phyloP scores from a whole-genome alignment of 1,139 yeast species.

The Pneumocystis jirovecii region DNA sequence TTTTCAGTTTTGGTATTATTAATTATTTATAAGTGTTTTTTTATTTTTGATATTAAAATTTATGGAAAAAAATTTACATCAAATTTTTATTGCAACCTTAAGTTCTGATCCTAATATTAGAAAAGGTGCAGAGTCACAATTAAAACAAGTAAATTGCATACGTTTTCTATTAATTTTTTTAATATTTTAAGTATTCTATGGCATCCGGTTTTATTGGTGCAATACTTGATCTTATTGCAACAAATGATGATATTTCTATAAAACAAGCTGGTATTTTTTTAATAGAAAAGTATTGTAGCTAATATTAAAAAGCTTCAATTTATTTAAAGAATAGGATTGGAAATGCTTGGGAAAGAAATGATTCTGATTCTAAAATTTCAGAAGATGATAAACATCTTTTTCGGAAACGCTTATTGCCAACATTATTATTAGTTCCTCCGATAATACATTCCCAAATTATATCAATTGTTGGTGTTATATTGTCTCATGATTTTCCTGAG shows the following conservation, averaged over 20 bases:
- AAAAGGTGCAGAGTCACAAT: conserved; percentile 52
- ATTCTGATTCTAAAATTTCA: conserved; percentile 30
- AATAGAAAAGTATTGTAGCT: not conserved
- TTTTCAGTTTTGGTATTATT: not conserved
- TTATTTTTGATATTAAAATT: not conserved
- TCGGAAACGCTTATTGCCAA: conserved; percentile 42
- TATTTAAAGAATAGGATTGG: conserved; percentile 67
- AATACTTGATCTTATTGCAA: conserved; percentile 60
- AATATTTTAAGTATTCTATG: conserved; percentile 5
- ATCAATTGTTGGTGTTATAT: conserved; percentile 53
- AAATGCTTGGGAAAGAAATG: conserved; percentile 43
- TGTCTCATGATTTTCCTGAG: conserved; percentile 52
- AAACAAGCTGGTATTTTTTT: conserved; percentile 16
- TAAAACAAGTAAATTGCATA: conserved; percentile 27
- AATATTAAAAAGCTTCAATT: conserved; percentile 49
- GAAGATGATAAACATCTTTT: conserved; percentile 59
- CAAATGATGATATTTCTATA: conserved; percentile 13
- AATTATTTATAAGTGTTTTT: not conserved
- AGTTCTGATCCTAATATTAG: conserved; percentile 51
- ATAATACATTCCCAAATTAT: conserved; percentile 43
- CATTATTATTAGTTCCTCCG: conserved; percentile 31
- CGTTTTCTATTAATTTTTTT: conserved; percentile 5
- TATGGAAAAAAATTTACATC: not conserved
- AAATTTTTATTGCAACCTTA: conserved; percentile 70
- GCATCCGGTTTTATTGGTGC: conserved; percentile 66